Evolutionary conservation across 2,329 filamentous ascomycete species (phyloP).

Genomic region (Graphilbum fragrans): DNA sequence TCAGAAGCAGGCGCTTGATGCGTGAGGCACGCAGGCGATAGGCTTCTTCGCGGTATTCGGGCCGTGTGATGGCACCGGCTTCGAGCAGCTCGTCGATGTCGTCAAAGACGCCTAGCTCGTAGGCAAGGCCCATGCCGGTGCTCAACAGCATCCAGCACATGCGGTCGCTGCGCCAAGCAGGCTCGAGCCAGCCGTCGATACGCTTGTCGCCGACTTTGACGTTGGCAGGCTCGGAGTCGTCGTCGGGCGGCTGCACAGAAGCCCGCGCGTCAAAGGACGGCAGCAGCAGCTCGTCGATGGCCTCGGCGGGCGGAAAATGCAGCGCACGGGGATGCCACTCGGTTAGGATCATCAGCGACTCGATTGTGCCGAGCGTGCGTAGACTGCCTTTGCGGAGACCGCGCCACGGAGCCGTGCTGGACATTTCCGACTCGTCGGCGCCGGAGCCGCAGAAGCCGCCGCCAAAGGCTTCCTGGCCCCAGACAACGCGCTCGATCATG

Average conservation of each 20-base stretch:
- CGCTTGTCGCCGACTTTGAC: conserved; percentile 66
- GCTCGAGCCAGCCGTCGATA: conserved; percentile 93
- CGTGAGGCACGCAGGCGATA: conserved; percentile 69
- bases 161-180: conserved; percentile 84
- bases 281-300: conserved; percentile 55
- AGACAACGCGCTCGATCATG: conserved; percentile 91
- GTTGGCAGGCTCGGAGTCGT: conserved; percentile 28
- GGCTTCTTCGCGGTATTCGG: conserved; percentile 60
- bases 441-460: conserved; percentile 73
- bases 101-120: conserved; percentile 93
- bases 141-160: conserved; percentile 98
- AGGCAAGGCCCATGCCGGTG: conserved; percentile 78
- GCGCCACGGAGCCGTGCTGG: conserved; percentile 58
- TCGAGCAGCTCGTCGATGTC: conserved; percentile 63
- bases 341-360: conserved; percentile 85
- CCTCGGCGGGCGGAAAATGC: conserved; percentile 80
- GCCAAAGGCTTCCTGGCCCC: conserved; percentile 92
- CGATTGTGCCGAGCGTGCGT: conserved; percentile 83
- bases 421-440: conserved; percentile 46
- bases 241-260: conserved; percentile 23
- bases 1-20: conserved; percentile 74
- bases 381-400: conserved; percentile 65
- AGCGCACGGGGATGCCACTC: conserved; percentile 95
- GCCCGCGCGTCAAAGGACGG: conserved; percentile 41
- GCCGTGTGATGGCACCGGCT: conserved; percentile 44